Conservation (phyloP, 1,284 basidiomycete species). For the Leccinum pallidistipes region DNA sequence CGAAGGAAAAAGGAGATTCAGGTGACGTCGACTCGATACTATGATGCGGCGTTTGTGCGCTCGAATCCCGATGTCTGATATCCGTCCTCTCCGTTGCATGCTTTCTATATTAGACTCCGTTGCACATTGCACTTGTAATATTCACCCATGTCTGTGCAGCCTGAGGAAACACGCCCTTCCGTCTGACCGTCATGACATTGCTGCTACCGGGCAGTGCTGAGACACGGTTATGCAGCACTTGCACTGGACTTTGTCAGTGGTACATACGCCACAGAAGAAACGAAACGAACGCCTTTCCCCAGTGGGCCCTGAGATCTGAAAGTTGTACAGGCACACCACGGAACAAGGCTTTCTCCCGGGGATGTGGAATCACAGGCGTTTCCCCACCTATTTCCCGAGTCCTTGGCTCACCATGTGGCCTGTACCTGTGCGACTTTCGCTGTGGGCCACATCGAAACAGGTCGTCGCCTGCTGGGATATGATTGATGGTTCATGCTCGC, state of each 20-base stretch:
- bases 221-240: background rate
- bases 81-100: background rate
- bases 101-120: slow-evolving; percentile 4
- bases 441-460: background rate
- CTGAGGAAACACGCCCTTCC: background rate
- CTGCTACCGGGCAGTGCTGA: background rate
- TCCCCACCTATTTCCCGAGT: background rate
- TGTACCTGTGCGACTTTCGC: background rate
- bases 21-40: background rate
- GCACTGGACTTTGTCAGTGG: background rate
- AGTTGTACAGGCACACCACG: background rate
- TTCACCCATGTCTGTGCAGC: background rate
- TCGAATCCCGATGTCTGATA: background rate
- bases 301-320: background rate
- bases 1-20: slow-evolving; percentile 39
- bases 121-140: slow-evolving; percentile 6
- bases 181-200: background rate
- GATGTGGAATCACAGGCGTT: background rate
- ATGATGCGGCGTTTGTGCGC: background rate
- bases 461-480: background rate
- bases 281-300: background rate
- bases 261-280: background rate
- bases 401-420: background rate
- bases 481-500: background rate
- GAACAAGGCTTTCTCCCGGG: background rate